phyloP scores from a whole-genome alignment of 352 stramenopile species.

The Pythium volutum region DNA sequence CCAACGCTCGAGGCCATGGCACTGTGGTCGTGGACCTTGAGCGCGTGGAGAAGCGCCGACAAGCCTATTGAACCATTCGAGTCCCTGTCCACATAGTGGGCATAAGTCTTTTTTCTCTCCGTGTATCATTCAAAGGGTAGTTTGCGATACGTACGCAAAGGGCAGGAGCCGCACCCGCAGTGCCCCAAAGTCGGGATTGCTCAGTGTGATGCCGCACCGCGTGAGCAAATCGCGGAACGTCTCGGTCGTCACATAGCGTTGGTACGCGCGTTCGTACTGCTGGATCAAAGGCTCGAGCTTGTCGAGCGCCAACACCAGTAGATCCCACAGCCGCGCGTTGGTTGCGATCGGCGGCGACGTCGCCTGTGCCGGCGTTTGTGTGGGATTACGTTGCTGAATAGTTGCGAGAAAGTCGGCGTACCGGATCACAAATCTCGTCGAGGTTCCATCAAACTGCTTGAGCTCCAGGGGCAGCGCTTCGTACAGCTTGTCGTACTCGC shows the following conservation, averaged over 20 bases:
- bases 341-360: conserved; percentile 32
- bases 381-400: conserved; percentile 34
- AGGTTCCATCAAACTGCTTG: conserved; percentile 21
- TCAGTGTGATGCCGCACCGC: conserved; percentile 56
- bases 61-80: conserved; percentile 48
- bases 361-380: conserved; percentile 31
- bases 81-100: conserved; percentile 33
- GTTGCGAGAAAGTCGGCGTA: conserved; percentile 60
- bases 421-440: conserved; percentile 38
- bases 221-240: conserved; percentile 61
- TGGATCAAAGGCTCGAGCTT: conserved; percentile 46
- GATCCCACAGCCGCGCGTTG: conserved; percentile 56
- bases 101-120: not conserved
- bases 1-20: conserved; percentile 30
- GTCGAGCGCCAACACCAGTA: conserved; percentile 49
- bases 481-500: conserved; percentile 70
- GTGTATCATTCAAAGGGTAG: not conserved
- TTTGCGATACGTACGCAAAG: conserved; percentile 43
- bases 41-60: conserved; percentile 38
- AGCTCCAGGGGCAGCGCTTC: conserved; percentile 40
- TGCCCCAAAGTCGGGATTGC: conserved; percentile 67
- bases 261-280: conserved; percentile 53
- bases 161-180: conserved; percentile 56
- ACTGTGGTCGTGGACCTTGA: conserved; percentile 48
- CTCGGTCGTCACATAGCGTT: conserved; percentile 49